Base-by-base conservation (phyloP, 108 stramenopile species). In the Pseudonitzschia multistriata region DNA sequence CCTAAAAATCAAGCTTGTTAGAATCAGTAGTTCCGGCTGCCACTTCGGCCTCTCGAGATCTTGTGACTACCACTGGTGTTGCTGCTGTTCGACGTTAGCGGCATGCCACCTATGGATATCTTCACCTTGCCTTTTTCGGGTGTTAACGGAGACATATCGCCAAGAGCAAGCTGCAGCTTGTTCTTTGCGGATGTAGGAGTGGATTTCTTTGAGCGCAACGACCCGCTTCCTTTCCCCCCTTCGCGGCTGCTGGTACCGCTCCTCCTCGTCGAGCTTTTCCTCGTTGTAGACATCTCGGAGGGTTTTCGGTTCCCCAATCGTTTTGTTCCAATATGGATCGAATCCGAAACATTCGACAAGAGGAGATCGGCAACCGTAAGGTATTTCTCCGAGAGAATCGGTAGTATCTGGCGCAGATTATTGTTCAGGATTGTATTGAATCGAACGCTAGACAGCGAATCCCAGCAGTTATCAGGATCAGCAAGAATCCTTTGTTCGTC, bases 401-500 rank as follows among this genome's bases (percentile, higher is more conserved):
- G 30, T 8, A 66, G 33, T 33, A 59, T 29, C 15, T 59, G 57
- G 34, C 10, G 8, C 13, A 59, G 29, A 19, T 59, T 59, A n/a
- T 33, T 59, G 33, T 30, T n/a, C 21, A 59, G 6, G 11, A 59
- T 36, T 36, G n/a, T 59, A 6, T 59, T 59, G 57, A 59, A 35
- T 14, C 57, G 57, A 59, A 59, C 29, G 34, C 57, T 59, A 7
- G 29, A 33, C 19, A 35, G 17, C 3, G 22, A 59, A 30, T 59
- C 34, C 57, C 57, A 59, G 22, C 50, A 25, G 50, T 25, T 52
- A 24, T 2, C 10, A 8, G 50, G 3, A 52, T 52, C 50, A 8
- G 7, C 50, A 4, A 52, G 25, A 3, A 52, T 4, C 25, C 19
- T 52, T 24, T 22, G 7, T 25, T 52, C 50, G 50, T 52, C 8